Evolutionary conservation across 1,284 basidiomycete genomes (phyloP).

Genomic region (Tilletia walkeri): DNA sequence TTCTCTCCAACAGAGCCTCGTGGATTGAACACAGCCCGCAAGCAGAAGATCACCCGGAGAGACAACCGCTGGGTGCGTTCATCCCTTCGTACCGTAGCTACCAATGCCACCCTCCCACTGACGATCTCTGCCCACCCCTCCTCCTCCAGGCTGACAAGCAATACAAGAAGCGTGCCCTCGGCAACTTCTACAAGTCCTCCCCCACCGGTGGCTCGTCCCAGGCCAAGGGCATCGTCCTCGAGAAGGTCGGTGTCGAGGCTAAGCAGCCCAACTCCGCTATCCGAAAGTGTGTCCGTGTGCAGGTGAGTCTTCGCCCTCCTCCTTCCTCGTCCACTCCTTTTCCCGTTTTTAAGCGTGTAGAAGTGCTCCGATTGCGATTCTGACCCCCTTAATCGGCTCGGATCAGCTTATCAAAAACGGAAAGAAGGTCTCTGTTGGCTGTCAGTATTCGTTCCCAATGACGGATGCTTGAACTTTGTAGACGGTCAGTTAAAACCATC

Average conservation of each 20-base stretch:
- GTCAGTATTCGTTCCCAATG: constrained; percentile 64
- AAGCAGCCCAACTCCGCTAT: constrained; percentile 99
- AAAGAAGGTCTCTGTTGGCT: constrained; percentile 69
- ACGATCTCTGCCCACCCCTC: not conserved
- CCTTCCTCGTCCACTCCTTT: not conserved
- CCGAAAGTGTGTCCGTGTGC: constrained; percentile 99
- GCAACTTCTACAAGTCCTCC: constrained; percentile 99
- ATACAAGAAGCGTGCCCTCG: constrained; percentile 99
- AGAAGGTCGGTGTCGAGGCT: constrained; percentile 86
- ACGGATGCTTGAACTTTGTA: constrained; percentile 94
- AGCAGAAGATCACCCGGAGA: constrained; percentile 89
- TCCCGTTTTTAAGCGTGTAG: no score
- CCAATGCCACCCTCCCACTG: not conserved
- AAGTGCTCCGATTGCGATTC: no score
- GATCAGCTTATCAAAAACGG: constrained; percentile 96
- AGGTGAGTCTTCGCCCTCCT: no score
- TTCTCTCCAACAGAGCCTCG: constrained; percentile 68
- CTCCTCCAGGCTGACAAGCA: constrained; percentile 82
- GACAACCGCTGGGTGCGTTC: constrained; percentile 81
- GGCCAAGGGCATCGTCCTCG: constrained; percentile 99
- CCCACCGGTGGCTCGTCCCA: constrained; percentile 99
- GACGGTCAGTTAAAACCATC: constrained; percentile 22
- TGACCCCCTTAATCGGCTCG: no score
- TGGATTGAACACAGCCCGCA: constrained; percentile 98
- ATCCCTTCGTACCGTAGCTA: not conserved